Evolutionary conservation across 2,329 filamentous ascomycete genomes (phyloP), one percentile per base, ranked within the genome.

Genomic region (Alternaria sp.): DNA sequence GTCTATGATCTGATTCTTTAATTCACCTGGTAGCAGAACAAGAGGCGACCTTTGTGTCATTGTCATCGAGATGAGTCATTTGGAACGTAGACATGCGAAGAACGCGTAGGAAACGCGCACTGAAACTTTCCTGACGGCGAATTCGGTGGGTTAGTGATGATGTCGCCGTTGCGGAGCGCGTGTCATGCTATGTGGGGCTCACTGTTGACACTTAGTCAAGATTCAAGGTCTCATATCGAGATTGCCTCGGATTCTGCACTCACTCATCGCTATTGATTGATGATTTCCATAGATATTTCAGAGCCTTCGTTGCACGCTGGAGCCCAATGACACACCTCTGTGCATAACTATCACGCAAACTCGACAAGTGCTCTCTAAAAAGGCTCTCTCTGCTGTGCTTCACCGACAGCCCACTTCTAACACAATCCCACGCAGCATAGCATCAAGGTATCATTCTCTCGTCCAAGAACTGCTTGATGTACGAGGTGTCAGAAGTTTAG

Each of bases 1-100:
- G 12, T 61, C 57, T 32, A 64, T 54, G 16, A 73, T 61, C 28
- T 55, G 44, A 48, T 70, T 68, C 16, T 68, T 57, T 3, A 73
- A 36, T 46, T 73, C 70, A 14, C 61, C 63, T 3, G 70, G 65
- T 5, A 69, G 58, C 6, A 49, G 20, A 3, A 72, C 59, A 7
- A 70, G 52, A 16, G 55, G 54, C 3, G 54, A 49, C 5, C 20
- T 36, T 52, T 56, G 52, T 5, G 34, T 30, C 44, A 51, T 55
- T 38, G 18, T 41, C 32, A 2, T 41, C 10, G 16, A 0, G 1
- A 27, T 7, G 1, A 38, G 22, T 22, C 49, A 52, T 38, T 22
- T 20, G 11, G 6, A 28, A 25, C 20, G 16, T 9, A 20, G 34
- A 10, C 32, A 52, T 22, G 5, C 25, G 46, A 5, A 36, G 16